phyloP scores from a whole-genome alignment of 257 asterid species.

The Jasminum sambac region DNA sequence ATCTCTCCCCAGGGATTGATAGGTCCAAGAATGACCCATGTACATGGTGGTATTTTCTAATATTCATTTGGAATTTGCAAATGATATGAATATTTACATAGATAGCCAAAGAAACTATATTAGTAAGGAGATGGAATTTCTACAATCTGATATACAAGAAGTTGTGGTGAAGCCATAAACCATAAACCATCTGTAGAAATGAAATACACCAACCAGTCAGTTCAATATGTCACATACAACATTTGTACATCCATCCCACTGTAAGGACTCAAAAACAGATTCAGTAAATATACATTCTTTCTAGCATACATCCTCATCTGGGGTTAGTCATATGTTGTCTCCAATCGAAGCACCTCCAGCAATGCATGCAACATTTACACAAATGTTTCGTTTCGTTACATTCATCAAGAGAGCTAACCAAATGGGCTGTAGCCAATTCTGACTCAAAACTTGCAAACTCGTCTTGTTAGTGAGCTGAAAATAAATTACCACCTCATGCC shows the following conservation, averaged over 20 bases:
- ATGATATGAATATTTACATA: too few relatives aligned
- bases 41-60: too few relatives aligned
- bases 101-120: too few relatives aligned
- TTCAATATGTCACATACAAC: slow-evolving; percentile 6
- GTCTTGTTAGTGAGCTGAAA: not conserved
- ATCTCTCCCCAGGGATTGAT: too few relatives aligned
- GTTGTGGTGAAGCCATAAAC: too few relatives aligned
- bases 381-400: not conserved
- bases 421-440: not conserved
- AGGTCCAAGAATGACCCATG: too few relatives aligned
- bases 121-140: too few relatives aligned
- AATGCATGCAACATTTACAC: not conserved
- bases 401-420: not conserved
- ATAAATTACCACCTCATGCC: slow-evolving; percentile 7
- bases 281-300: not conserved
- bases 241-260: not conserved
- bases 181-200: not conserved
- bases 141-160: too few relatives aligned
- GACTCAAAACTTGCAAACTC: not conserved
- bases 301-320: not conserved
- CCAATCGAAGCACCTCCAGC: not conserved
- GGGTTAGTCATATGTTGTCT: not conserved
- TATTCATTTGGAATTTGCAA: too few relatives aligned
- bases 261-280: not conserved
- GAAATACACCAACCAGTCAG: not conserved